These are phyloP conservation scores for Aspergillus hancockii DNA, from an alignment of 495 filamentous ascomycete species.

Conservation along the genomic window DNA sequence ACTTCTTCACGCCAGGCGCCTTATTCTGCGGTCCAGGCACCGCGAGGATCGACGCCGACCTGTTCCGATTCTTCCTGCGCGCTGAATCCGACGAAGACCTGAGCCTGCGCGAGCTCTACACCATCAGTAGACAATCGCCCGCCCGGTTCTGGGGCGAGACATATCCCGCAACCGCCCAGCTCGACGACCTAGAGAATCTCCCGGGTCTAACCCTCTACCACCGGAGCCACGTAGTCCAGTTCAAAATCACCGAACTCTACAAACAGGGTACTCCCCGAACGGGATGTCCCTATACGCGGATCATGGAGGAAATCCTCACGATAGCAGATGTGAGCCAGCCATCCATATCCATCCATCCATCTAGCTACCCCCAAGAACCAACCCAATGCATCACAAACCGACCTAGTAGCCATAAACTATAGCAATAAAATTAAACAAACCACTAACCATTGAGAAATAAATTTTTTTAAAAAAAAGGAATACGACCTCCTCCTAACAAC, in stretches of 20 bases:
- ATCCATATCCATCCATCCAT: no score
- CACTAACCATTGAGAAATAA: background rate
- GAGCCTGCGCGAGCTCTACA: conserved; percentile 28
- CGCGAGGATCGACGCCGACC: conserved; percentile 23
- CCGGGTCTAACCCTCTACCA: conserved; percentile 31
- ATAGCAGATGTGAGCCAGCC: conserved; percentile 24
- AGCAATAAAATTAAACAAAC: conserved; percentile 1
- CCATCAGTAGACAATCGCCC: conserved; percentile 35
- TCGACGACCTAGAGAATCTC: conserved; percentile 39
- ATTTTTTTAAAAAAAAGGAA: conserved; percentile 31
- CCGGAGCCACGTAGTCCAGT: conserved; percentile 31
- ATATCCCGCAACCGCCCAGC: conserved; percentile 31
- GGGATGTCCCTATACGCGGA: conserved; percentile 14
- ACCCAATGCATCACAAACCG: background rate
- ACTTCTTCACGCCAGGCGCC: conserved; percentile 34
- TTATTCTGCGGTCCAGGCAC: conserved; percentile 27
- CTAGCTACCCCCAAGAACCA: background rate
- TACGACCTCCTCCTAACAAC: conserved; percentile 28
- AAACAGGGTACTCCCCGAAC: conserved; percentile 13
- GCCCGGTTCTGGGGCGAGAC: conserved; percentile 35
- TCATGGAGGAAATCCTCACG: conserved; percentile 25
- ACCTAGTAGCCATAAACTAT: background rate
- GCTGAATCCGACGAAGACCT: conserved; percentile 18
- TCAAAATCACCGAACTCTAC: conserved; percentile 31
- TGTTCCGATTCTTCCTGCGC: conserved; percentile 31